A percentile compares a stretch with the other conserved stretches of the same genome.
Evolutionary conservation across 306 rosid species (phyloP).

Genomic region (Medicago ruthenica): DNA sequence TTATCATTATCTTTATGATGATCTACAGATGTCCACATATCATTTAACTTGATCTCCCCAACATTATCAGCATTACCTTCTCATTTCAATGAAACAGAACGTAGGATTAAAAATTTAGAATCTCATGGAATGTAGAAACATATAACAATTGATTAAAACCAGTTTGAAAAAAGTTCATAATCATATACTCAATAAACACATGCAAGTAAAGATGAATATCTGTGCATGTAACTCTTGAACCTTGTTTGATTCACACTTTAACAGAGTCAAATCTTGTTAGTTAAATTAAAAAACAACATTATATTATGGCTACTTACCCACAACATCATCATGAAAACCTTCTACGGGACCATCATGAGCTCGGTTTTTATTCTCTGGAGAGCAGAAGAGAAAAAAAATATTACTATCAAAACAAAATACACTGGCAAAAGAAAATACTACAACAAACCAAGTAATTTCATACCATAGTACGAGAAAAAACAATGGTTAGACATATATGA

Average conservation of each 20-base stretch:
- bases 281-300: constrained; percentile 32
- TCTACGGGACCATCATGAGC: constrained; percentile 35
- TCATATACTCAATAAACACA: not conserved
- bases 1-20: constrained; percentile 58
- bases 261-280: constrained; percentile 6
- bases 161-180: constrained; percentile 1
- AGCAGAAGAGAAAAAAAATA: not conserved
- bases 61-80: constrained; percentile 47
- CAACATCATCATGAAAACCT: constrained; percentile 38
- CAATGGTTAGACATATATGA: constrained; percentile 65
- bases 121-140: constrained; percentile 34
- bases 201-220: not conserved
- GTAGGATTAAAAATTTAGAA: constrained; percentile 31
- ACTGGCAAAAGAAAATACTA: not conserved
- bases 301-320: constrained; percentile 46
- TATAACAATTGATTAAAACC: constrained; percentile 27
- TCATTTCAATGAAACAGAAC: constrained; percentile 37
- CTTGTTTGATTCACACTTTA: constrained; percentile 26
- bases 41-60: constrained; percentile 53
- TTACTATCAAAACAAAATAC: constrained; percentile 17
- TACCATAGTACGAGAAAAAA: constrained; percentile 86
- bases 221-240: too few relatives aligned
- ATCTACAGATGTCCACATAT: constrained; percentile 49
- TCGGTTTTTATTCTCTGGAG: constrained; percentile 50
- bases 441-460: constrained; percentile 36